phyloP scores from a whole-genome alignment of 345 rosid genomes.

The Eucalyptus albens region DNA sequence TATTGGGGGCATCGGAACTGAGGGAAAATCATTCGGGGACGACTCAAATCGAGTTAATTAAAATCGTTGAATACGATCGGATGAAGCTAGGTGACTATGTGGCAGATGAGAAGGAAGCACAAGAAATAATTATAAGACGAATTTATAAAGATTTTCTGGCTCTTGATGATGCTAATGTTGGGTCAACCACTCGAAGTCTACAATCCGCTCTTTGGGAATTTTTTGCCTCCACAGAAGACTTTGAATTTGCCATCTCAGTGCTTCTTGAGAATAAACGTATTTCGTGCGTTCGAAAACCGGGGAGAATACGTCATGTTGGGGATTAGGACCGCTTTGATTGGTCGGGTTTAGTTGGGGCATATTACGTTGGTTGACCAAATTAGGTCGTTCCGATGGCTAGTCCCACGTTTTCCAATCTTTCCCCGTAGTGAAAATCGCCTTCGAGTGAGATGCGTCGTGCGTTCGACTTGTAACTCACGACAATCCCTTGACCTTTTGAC shows the following conservation, averaged over 20 bases:
- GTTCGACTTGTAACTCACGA: background rate
- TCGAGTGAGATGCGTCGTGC: background rate
- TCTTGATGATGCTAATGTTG: background rate
- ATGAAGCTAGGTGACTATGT: background rate
- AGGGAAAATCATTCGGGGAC: background rate
- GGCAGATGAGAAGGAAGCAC: background rate
- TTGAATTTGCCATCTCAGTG: background rate
- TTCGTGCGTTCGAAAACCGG: background rate
- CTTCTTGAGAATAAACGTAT: background rate
- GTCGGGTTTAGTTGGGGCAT: background rate
- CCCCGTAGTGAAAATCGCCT: background rate
- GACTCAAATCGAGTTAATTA: background rate
- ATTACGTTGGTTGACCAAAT: background rate
- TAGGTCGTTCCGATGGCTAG: background rate
- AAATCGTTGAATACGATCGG: background rate
- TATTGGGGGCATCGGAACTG: background rate
- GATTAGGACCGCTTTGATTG: background rate
- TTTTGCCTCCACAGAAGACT: background rate
- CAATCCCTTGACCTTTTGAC: background rate
- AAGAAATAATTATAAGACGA: background rate
- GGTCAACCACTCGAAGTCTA: conserved; percentile 1
- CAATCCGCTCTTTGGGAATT: background rate
- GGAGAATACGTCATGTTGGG: background rate
- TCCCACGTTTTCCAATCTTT: background rate
- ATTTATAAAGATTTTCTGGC: background rate